These are phyloP conservation scores for Coniosporium tulheliwenetii DNA, from an alignment of 2,329 filamentous ascomycete genomes.

Conservation along the genomic window DNA sequence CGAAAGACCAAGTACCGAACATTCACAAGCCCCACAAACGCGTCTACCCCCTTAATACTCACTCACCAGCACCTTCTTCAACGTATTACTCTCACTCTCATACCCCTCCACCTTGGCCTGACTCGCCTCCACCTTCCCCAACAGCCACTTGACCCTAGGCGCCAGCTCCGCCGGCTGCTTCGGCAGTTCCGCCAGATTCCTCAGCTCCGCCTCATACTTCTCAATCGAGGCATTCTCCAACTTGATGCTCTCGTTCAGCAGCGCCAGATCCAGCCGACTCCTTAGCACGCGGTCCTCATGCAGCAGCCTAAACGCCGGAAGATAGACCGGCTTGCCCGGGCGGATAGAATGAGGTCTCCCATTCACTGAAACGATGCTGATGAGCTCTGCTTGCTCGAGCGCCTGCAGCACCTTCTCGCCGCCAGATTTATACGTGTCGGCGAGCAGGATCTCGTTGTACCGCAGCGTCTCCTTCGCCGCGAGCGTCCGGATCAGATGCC, in stretches of 20 bases:
- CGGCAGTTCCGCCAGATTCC: slow-evolving; percentile 52
- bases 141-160: slow-evolving; percentile 53
- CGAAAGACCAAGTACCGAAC: no score
- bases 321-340: slow-evolving; percentile 74
- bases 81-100: slow-evolving; percentile 52
- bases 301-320: slow-evolving; percentile 63
- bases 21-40: background rate
- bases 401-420: slow-evolving; percentile 65
- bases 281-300: slow-evolving; percentile 56
- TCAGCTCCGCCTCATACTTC: slow-evolving; percentile 65
- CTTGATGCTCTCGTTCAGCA: slow-evolving; percentile 53
- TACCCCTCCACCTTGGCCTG: slow-evolving; percentile 60
- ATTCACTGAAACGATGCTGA: slow-evolving; percentile 55
- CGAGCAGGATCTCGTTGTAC: slow-evolving; percentile 75
- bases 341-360: slow-evolving; percentile 66
- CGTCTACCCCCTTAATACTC: slow-evolving; percentile 24
- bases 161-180: slow-evolving; percentile 53
- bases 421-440: slow-evolving; percentile 54
- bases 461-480: slow-evolving; percentile 52
- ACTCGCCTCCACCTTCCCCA: slow-evolving; percentile 56
- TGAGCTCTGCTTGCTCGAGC: slow-evolving; percentile 73
- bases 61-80: slow-evolving; percentile 55
- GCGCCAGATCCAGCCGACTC: slow-evolving; percentile 51
- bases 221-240: slow-evolving; percentile 60
- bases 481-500: slow-evolving; percentile 71